Evolutionary conservation across 2,329 filamentous ascomycete species (phyloP), one percentile per base, ranked within the genome.

Genomic region (Rhynchosporium agropyri): DNA sequence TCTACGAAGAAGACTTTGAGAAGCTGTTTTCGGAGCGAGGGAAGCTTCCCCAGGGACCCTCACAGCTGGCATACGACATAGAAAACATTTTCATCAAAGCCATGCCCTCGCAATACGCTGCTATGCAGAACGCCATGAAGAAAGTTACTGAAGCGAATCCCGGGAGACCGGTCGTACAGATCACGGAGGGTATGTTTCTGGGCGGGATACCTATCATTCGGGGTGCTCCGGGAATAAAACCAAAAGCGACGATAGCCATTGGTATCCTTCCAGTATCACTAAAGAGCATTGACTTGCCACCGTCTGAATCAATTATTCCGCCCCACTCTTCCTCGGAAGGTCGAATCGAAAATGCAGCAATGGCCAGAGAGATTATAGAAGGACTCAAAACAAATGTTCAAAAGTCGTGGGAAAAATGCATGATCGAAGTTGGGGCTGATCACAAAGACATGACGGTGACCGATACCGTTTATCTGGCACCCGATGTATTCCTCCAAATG

Each of bases 151-250:
- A 71, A 7, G 61, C 72, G 1, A 71, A 78, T 38, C 74, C 76
- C 2, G 65, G 64, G 3, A 73, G 76, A 8, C 72, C 79, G 36
- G 73, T 83, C 33, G 65, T 83, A 26, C 70, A 81, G 12, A 58
- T 83, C n/a, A 73, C 73, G 40, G 81, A 83, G 67, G 70, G 73
- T 2, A 68, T 74, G 2, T 77, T 75, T 50, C 70, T 75, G 60
- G 79, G 78, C 0, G 65, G 73, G 10, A 64, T 76, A 0, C 78
- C 80, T 0, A 74, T 79, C 56, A 66, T 69, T 1, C 68, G 74
- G 36, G 78, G 79, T 76, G 62, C 79, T 71, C 13, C 71, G 67
- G 68, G 79, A 71, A 20, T 82, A 70, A 67, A 66, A 63, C 62
- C 72, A 61, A 20, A 73, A 72, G 33, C 77, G 72, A 73, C 73